These are phyloP conservation scores for Macrocybe sp. DNA, from an alignment of 1,284 basidiomycete species.

Conservation along the genomic window DNA sequence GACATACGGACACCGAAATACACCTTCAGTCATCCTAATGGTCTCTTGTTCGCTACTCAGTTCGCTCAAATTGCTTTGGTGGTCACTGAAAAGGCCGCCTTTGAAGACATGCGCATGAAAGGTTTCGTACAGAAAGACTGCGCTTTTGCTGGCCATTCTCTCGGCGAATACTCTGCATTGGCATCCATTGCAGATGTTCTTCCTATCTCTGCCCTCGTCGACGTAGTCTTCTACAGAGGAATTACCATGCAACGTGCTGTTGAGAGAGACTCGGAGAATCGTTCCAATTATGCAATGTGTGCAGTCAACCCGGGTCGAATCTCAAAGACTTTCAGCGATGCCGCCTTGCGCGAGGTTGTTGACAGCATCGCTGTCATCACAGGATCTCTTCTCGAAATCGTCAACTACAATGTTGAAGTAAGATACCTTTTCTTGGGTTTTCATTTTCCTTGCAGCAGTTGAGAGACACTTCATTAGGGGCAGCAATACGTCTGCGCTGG, in stretches of 20 bases:
- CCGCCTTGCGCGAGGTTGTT: constrained; percentile 91
- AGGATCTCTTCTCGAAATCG: constrained; percentile 86
- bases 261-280: constrained; percentile 87
- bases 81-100: constrained; percentile 95
- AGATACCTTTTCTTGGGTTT: constrained; percentile 13
- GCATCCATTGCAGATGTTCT: constrained; percentile 97
- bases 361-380: constrained; percentile 81
- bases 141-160: constrained; percentile 95
- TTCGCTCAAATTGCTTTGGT: constrained; percentile 98
- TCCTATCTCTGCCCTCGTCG: constrained; percentile 92
- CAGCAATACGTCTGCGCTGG: constrained; percentile 99
- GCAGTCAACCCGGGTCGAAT: constrained; percentile 97
- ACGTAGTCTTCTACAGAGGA: constrained; percentile 99
- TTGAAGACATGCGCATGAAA: constrained; percentile 96
- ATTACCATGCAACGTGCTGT: constrained; percentile 99
- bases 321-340: constrained; percentile 89
- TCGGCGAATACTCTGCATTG: constrained; percentile 97
- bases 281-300: constrained; percentile 98
- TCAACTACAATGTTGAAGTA: constrained; percentile 97
- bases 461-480: constrained; percentile 41
- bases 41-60: constrained; percentile 95
- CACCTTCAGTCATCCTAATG: constrained; percentile 95
- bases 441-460: constrained; percentile 1
- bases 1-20: constrained; percentile 90
- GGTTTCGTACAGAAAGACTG: constrained; percentile 92